Percentiles rank a stretch among this genome's conserved stretches.
Evolutionary conservation across 1,139 yeast genomes (phyloP).

Genomic region (Saccharomycopsis crataegensis): DNA sequence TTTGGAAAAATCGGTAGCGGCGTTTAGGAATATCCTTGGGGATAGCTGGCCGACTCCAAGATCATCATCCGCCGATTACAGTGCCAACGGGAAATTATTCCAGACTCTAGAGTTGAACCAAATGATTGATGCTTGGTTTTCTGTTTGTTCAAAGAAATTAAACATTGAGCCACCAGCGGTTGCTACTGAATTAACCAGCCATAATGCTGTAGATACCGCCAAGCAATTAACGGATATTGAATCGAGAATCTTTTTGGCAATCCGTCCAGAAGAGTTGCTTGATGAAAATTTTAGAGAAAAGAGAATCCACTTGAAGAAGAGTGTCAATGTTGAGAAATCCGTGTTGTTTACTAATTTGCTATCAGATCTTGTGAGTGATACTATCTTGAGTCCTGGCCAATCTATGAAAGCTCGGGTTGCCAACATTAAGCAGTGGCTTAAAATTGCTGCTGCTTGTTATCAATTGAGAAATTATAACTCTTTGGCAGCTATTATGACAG

Average conservation of each 20-base stretch:
- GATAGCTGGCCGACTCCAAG: slow-evolving; percentile 11
- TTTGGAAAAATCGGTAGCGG: slow-evolving; percentile 27
- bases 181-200: slow-evolving; percentile 44
- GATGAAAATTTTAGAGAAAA: slow-evolving; percentile 66
- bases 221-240: slow-evolving; percentile 80
- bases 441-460: slow-evolving; percentile 73
- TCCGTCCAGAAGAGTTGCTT: slow-evolving; percentile 65
- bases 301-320: slow-evolving; percentile 51
- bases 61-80: neutral
- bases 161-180: slow-evolving; percentile 19
- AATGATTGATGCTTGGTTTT: slow-evolving; percentile 32
- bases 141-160: slow-evolving; percentile 30
- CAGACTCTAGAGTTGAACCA: slow-evolving; percentile 7
- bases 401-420: slow-evolving; percentile 30
- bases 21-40: slow-evolving; percentile 23
- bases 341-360: slow-evolving; percentile 71
- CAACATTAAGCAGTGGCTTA: slow-evolving; percentile 74
- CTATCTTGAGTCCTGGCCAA: slow-evolving; percentile 50
- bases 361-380: slow-evolving; percentile 77
- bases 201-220: slow-evolving; percentile 77
- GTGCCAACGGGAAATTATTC: neutral
- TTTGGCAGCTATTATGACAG: slow-evolving; percentile 78
- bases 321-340: slow-evolving; percentile 69
- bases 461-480: slow-evolving; percentile 80
- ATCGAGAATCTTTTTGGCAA: slow-evolving; percentile 57